Evolutionary conservation across 805 yeast genomes (phyloP).

Genomic region (Candida broadrunensis): DNA sequence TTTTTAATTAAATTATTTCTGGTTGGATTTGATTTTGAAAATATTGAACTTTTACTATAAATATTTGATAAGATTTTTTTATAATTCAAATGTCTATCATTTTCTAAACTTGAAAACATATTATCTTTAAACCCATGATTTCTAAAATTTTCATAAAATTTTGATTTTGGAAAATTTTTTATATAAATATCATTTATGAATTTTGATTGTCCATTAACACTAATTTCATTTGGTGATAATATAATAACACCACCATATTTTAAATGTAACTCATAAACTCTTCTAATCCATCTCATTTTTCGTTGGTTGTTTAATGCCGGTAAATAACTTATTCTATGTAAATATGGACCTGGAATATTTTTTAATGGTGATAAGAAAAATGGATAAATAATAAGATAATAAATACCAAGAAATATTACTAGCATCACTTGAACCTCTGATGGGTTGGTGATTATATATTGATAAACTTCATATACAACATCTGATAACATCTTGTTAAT

Average conservation of each 20-base stretch:
- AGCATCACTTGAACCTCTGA: neutral
- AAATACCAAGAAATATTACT: slow-evolving; percentile 9
- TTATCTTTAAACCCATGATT: slow-evolving; percentile 53
- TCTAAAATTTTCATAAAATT: slow-evolving; percentile 57
- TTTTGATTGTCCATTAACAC: slow-evolving; percentile 49
- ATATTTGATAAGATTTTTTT: slow-evolving; percentile 29
- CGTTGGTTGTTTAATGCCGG: slow-evolving; percentile 40
- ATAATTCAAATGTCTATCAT: slow-evolving; percentile 42
- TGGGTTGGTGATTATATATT: neutral
- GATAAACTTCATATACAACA: neutral
- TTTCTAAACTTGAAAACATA: slow-evolving; percentile 55
- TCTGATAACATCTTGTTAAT: neutral
- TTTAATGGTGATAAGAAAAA: slow-evolving; percentile 47
- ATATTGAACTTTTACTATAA: slow-evolving; percentile 34
- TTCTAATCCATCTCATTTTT: slow-evolving; percentile 37
- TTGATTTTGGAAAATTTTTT: slow-evolving; percentile 53
- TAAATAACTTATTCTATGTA: slow-evolving; percentile 43
- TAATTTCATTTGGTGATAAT: slow-evolving; percentile 59
- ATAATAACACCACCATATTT: slow-evolving; percentile 63
- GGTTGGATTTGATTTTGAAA: slow-evolving; percentile 26
- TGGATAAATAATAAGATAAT: slow-evolving; percentile 42
- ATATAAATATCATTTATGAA: slow-evolving; percentile 55
- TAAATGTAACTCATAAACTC: slow-evolving; percentile 48
- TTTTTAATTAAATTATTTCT: slow-evolving; percentile 23
- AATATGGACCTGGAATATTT: slow-evolving; percentile 56